These are phyloP conservation scores for Zalerion maritima DNA, from an alignment of 495 filamentous ascomycete genomes.

Conservation along the genomic window DNA sequence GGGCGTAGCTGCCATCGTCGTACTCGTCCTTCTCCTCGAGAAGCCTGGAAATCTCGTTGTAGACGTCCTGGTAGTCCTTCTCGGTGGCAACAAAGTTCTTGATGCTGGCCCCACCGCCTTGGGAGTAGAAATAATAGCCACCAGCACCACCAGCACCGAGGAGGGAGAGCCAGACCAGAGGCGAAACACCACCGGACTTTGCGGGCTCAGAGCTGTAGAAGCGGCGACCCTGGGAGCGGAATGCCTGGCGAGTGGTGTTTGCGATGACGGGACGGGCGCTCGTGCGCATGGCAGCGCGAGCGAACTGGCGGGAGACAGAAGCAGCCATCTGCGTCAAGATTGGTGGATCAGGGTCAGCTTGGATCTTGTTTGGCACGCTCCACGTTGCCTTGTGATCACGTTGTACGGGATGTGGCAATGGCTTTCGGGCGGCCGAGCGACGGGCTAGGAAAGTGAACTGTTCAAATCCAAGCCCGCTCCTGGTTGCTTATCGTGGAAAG, in stretches of 20 bases:
- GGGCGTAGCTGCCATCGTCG: slow-evolving; percentile 92
- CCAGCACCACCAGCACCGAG: slow-evolving; percentile 47
- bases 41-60: slow-evolving; percentile 66
- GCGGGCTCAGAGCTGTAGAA: slow-evolving; percentile 62
- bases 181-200: slow-evolving; percentile 36
- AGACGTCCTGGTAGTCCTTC: slow-evolving; percentile 91
- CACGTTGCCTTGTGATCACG: no score
- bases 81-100: slow-evolving; percentile 58
- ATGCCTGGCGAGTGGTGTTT: slow-evolving; percentile 38
- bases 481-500: no score
- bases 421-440: no score
- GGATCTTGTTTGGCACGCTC: no score
- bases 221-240: slow-evolving; percentile 52
- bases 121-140: slow-evolving; percentile 58
- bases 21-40: slow-evolving; percentile 87
- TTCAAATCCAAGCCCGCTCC: no score
- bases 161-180: slow-evolving; percentile 30
- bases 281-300: slow-evolving; percentile 44
- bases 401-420: no score
- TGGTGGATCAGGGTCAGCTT: slow-evolving; percentile 23
- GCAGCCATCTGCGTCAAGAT: slow-evolving; percentile 26
- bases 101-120: slow-evolving; percentile 34
- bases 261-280: slow-evolving; percentile 32
- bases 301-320: slow-evolving; percentile 29
- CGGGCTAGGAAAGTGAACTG: no score